Percentiles rank a stretch among this genome's conserved stretches.
These are phyloP conservation scores for Apiospora rasikravindrae DNA, from an alignment of 2,329 filamentous ascomycete species.

Conservation along the genomic window DNA sequence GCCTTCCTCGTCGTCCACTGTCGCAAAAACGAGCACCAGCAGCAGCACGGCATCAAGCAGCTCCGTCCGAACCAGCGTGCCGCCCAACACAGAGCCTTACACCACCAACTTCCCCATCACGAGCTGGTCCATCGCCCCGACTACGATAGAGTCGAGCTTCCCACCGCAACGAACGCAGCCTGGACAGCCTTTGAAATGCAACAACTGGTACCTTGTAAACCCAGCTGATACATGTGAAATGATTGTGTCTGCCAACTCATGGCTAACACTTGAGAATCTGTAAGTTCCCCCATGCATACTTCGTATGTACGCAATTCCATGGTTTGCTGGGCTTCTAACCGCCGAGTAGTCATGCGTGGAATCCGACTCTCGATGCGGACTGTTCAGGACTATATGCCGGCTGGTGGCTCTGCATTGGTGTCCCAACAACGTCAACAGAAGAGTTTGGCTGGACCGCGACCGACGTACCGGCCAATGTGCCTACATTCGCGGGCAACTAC, in stretches of 20 bases:
- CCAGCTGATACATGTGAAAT: conserved; percentile 13
- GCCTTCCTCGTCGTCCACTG: conserved; percentile 21
- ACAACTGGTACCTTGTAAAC: conserved; percentile 19
- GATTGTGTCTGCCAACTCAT: conserved; percentile 21
- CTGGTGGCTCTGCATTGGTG: conserved; percentile 28
- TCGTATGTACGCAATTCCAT: neutral
- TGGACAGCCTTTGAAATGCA: conserved; percentile 21
- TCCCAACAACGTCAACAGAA: conserved; percentile 13
- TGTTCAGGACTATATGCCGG: conserved; percentile 25
- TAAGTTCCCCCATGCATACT: neutral
- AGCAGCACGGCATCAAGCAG: neutral
- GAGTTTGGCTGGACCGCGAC: conserved; percentile 8
- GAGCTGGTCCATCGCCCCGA: conserved; percentile 7
- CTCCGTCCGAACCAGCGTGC: neutral
- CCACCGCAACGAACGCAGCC: conserved; percentile 15
- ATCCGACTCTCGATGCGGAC: conserved; percentile 24
- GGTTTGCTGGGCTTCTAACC: neutral
- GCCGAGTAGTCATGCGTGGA: conserved; percentile 20
- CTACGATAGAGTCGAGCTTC: neutral
- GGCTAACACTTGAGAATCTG: conserved; percentile 8
- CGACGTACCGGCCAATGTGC: neutral
- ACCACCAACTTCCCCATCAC: neutral
- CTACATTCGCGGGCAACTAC: conserved; percentile 17
- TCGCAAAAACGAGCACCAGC: neutral
- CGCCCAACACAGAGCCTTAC: conserved; percentile 2